Base-by-base conservation (phyloP, 352 stramenopile genomes). In the Pythium myriotylum region DNA sequence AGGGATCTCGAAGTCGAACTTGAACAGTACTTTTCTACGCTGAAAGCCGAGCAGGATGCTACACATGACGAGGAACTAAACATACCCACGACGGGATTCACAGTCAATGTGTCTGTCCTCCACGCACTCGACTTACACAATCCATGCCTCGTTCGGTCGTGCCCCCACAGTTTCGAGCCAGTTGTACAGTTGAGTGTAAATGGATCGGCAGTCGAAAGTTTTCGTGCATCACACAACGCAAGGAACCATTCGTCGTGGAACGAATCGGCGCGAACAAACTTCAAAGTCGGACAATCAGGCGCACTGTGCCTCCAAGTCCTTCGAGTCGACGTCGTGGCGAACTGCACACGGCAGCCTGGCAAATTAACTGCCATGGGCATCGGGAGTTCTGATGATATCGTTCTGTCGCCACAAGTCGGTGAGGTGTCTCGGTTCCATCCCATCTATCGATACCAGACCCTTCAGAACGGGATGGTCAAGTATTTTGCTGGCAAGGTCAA, bases 101-200 rank as follows among this genome's bases (percentile, higher is more conserved):
- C 43, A 4, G 51, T 54, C 20, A 46, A 22, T 2, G 39, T 70
- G 4, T 22, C 62, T 3, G 20, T 65, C 8, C 62, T 61, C 19
- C 62, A 70, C 20, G 54, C 62, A 26, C 50, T 70, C 0, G 62
- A 70, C 51, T 50, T 70, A 20, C 52, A 55, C n/a, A 65, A 70
- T 46, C 62, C 62, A 17, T 70, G 62, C 19, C 46, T 46, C 9
- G 65, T 70, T 53, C 62, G 62, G 17, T 65, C 62, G 1, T 70
- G 62, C 29, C 41, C 41, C 3, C 62, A 70, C 24, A 3, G 16
- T 2, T 65, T 70, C 5, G 4, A 19, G 14, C 62, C 62, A 32
- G 17, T 40, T 22, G 62, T 37, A 3, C 29, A 39, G 10, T 2
- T 70, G 0, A 46, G 17, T 19, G 22, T 65, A 13, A 54, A 62